Conservation (phyloP, 108 stramenopile genomes). For the Aurantiochytrium sp. region DNA sequence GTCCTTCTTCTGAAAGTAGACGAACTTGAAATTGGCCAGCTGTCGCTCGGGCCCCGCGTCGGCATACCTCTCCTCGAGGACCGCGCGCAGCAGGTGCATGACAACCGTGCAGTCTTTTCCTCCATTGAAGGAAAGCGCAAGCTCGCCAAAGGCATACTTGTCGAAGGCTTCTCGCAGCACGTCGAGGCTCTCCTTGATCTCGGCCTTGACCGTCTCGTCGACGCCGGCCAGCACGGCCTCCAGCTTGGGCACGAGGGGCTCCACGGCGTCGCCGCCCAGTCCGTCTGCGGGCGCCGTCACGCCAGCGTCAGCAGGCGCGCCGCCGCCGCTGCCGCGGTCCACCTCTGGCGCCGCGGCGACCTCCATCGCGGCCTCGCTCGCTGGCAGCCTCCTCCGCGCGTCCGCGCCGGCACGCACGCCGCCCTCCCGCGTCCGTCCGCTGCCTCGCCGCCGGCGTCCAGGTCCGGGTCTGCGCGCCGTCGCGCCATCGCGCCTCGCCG, state of each 20-base stretch:
- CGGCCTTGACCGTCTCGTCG: neutral
- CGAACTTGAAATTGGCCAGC: slow-evolving; percentile 14
- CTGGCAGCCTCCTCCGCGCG: too few species aligned
- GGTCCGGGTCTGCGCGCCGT: too few species aligned
- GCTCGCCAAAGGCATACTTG: neutral
- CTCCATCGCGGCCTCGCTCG: too few species aligned
- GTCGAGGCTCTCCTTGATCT: neutral
- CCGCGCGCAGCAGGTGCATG: slow-evolving; percentile 81
- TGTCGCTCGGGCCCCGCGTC: neutral
- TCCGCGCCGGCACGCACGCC: too few species aligned
- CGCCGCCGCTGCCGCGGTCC: too few species aligned
- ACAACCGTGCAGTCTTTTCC: slow-evolving; percentile 97
- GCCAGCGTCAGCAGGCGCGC: neutral
- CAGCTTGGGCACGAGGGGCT: neutral
- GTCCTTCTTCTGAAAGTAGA: slow-evolving; percentile 39
- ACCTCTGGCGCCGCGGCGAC: too few species aligned
- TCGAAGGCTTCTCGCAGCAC: neutral
- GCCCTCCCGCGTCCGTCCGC: too few species aligned
- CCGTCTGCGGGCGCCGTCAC: neutral
- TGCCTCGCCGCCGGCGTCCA: too few species aligned
- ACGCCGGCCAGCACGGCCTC: neutral
- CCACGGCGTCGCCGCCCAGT: neutral
- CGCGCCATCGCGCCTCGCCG: too few species aligned
- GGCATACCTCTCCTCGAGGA: slow-evolving; percentile 59
- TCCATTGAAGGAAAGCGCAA: slow-evolving; percentile 74